A percentile compares a stretch with the other conserved stretches of the same genome.
Conservation (phyloP, 75 land plant species). For the Pinus taeda region DNA sequence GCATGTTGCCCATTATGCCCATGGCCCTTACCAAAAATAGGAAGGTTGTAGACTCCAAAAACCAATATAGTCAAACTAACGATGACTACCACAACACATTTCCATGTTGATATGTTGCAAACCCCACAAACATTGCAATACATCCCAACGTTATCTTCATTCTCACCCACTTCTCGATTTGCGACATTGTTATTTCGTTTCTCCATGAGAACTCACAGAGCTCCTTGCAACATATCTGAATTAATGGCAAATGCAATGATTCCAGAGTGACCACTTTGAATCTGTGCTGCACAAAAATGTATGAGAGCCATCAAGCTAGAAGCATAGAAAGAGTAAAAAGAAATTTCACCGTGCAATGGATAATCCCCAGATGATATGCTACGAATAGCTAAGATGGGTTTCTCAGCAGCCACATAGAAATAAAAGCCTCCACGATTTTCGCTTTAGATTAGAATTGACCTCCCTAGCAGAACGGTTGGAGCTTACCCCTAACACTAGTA, state of each 20-base stretch:
- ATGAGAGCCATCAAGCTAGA: background rate
- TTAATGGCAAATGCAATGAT: background rate
- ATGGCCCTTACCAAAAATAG: background rate
- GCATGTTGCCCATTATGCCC: background rate
- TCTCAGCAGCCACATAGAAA: no score
- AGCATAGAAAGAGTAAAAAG: background rate
- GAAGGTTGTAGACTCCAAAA: constrained; percentile 2
- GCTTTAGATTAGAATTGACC: no score
- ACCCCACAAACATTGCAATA: constrained; percentile 1
- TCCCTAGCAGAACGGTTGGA: no score
- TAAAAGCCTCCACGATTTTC: no score
- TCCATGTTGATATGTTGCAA: background rate
- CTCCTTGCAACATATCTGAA: background rate
- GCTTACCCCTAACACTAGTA: no score
- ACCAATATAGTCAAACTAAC: background rate
- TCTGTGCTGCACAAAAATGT: background rate
- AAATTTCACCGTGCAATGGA: no score
- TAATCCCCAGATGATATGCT: no score
- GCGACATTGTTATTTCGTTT: background rate
- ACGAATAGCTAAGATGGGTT: no score
- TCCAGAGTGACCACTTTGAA: background rate
- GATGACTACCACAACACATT: background rate
- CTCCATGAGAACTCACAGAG: background rate
- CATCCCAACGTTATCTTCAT: background rate
- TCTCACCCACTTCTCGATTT: background rate